Percentiles rank a stretch among this genome's conserved stretches.
phyloP scores from a whole-genome alignment of 2,329 filamentous ascomycete species.

The Microdochium paspali region DNA sequence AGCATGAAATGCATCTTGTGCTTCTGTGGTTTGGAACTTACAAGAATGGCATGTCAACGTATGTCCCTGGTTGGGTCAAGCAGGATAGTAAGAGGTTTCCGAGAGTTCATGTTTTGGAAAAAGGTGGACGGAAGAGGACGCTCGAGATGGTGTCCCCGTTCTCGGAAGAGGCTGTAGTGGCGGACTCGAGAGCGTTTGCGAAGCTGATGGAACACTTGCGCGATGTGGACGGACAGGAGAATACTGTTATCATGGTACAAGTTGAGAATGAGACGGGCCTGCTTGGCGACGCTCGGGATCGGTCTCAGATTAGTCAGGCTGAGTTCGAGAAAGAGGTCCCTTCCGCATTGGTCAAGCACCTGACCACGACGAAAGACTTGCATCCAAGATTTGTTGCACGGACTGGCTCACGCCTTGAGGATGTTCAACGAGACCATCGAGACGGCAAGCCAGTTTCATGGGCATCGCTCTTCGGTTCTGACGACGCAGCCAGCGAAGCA shows the following conservation, averaged over 20 bases:
- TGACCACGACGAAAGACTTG: constrained; percentile 11
- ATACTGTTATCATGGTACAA: constrained; percentile 35
- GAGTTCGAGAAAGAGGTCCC: constrained; percentile 15
- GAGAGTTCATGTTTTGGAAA: too few relatives aligned
- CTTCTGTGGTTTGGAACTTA: constrained; percentile 20
- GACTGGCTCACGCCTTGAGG: constrained; percentile 7
- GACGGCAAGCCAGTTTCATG: constrained; percentile 5
- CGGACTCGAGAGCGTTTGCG: constrained; percentile 21
- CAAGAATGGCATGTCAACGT: constrained; percentile 11
- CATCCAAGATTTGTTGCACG: constrained; percentile 20
- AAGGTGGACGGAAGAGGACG: constrained; percentile 19
- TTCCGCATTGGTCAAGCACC: constrained; percentile 13
- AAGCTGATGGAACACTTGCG: constrained; percentile 18
- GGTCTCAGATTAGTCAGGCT: constrained; percentile 20
- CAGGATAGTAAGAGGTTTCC: not conserved
- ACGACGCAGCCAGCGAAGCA: too few relatives aligned
- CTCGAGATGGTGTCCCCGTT: constrained; percentile 23
- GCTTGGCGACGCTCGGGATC: constrained; percentile 31
- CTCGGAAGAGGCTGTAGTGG: constrained; percentile 15
- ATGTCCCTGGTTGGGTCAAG: not conserved
- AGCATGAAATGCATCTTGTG: constrained; percentile 12
- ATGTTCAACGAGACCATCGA: too few relatives aligned
- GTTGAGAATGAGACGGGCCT: constrained; percentile 36
- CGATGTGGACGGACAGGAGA: constrained; percentile 26
- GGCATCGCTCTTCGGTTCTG: too few relatives aligned